Evolutionary conservation across 2,329 filamentous ascomycete species (phyloP).

Genomic region (Didymella lethalis): DNA sequence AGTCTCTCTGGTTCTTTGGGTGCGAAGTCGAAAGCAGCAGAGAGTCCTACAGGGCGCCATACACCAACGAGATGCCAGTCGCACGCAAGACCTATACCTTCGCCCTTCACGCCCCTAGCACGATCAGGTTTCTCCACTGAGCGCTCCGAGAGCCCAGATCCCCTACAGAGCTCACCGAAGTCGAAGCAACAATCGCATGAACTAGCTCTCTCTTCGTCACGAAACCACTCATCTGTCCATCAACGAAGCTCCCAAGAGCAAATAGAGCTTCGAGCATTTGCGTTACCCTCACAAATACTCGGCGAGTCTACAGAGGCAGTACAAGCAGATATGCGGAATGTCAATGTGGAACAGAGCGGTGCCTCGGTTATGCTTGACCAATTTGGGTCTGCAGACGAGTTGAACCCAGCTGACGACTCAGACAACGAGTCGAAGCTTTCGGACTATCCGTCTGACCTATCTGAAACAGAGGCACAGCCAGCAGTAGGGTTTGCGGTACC

Average conservation of each 20-base stretch:
- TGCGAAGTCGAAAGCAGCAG: neutral
- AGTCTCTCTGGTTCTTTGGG: neutral
- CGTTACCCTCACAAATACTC: slow-evolving; percentile 15
- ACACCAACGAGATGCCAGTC: slow-evolving; percentile 19
- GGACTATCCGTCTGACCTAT: slow-evolving; percentile 30
- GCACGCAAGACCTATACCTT: slow-evolving; percentile 24
- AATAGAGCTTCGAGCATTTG: slow-evolving; percentile 15
- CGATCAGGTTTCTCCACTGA: slow-evolving; percentile 10
- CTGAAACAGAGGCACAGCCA: slow-evolving; percentile 23
- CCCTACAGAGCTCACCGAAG: slow-evolving; percentile 32
- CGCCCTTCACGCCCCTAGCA: slow-evolving; percentile 31
- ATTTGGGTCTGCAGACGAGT: slow-evolving; percentile 38
- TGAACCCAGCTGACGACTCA: slow-evolving; percentile 17
- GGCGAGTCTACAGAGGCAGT: neutral
- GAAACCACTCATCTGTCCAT: slow-evolving; percentile 9
- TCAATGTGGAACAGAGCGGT: neutral
- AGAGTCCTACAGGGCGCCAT: neutral
- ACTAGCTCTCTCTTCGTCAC: slow-evolving; percentile 16
- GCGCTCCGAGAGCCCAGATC: slow-evolving; percentile 44
- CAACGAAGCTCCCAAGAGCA: slow-evolving; percentile 16
- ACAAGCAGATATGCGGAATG: neutral
- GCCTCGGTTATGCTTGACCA: slow-evolving; percentile 26
- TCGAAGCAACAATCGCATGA: slow-evolving; percentile 11
- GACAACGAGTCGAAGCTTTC: slow-evolving; percentile 22
- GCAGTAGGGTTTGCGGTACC: slow-evolving; percentile 24